Evolutionary conservation across 2,329 filamentous ascomycete species (phyloP).

Genomic region (Fusarium pseudocircinatum): DNA sequence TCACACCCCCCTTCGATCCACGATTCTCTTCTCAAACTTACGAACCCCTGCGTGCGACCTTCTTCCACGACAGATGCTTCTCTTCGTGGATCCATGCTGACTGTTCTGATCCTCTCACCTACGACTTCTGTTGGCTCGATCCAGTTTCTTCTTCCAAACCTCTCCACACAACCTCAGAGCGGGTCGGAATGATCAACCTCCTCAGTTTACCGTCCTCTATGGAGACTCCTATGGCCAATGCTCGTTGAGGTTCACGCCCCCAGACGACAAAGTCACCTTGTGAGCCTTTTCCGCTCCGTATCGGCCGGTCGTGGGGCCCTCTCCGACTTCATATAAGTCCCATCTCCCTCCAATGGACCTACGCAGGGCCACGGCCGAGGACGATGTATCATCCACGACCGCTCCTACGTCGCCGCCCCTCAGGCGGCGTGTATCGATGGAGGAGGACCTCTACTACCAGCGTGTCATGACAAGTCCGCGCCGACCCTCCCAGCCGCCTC

Average conservation of each 20-base stretch:
- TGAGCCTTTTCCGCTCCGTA: slow-evolving; percentile 34
- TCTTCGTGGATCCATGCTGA: slow-evolving; percentile 42
- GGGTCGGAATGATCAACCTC: slow-evolving; percentile 51
- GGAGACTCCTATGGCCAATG: slow-evolving; percentile 46
- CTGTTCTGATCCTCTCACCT: slow-evolving; percentile 35
- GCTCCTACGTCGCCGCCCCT: slow-evolving; percentile 49
- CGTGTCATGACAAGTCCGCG: slow-evolving; percentile 59
- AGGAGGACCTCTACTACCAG: slow-evolving; percentile 64
- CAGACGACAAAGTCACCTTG: slow-evolving; percentile 32
- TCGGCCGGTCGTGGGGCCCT: slow-evolving; percentile 35
- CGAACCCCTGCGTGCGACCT: slow-evolving; percentile 36
- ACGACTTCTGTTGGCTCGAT: slow-evolving; percentile 40
- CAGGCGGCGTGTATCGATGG: slow-evolving; percentile 62
- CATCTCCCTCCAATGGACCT: slow-evolving; percentile 48
- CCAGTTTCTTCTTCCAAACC: slow-evolving; percentile 36
- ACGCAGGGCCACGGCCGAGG: slow-evolving; percentile 42
- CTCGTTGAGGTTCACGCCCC: slow-evolving; percentile 43
- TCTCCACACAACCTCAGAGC: slow-evolving; percentile 46
- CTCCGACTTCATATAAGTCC: slow-evolving; percentile 40
- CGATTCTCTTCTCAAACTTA: slow-evolving; percentile 33
- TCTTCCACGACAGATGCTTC: slow-evolving; percentile 35
- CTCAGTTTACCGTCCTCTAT: slow-evolving; percentile 46
- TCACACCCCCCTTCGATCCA: slow-evolving; percentile 40
- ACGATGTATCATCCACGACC: slow-evolving; percentile 48
- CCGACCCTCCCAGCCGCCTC: slow-evolving; percentile 59